These are phyloP conservation scores for Hypoxylon sp. DNA, from an alignment of 2,329 filamentous ascomycete genomes.

Conservation along the genomic window DNA sequence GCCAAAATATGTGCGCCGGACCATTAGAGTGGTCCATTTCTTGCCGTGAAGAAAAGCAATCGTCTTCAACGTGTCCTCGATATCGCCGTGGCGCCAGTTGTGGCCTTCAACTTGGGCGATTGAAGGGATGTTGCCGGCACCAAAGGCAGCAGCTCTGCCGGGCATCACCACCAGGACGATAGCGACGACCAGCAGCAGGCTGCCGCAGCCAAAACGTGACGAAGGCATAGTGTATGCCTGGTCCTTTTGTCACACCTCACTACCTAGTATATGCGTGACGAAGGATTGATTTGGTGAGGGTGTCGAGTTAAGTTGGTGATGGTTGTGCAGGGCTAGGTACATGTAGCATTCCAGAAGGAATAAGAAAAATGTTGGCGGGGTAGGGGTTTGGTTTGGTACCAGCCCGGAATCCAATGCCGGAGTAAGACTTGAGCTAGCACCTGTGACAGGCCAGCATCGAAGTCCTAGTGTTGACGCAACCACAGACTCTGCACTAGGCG, in stretches of 20 bases:
- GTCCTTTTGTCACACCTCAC: conserved; percentile 9
- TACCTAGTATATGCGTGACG: neutral
- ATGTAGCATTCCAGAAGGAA: neutral
- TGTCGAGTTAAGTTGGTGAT: conserved; percentile 12
- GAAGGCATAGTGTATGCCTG: conserved; percentile 61
- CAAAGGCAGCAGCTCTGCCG: conserved; percentile 72
- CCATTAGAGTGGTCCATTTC: conserved; percentile 86
- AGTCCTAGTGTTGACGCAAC: neutral
- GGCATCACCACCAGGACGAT: conserved; percentile 71
- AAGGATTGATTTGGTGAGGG: conserved; percentile 6
- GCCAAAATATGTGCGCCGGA: conserved; percentile 86
- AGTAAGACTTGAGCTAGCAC: conserved; percentile 26
- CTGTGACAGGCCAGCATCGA: neutral
- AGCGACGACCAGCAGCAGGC: conserved; percentile 67
- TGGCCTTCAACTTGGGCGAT: conserved; percentile 74
- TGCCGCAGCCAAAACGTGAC: conserved; percentile 58
- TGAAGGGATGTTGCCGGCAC: conserved; percentile 80
- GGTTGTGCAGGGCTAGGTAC: neutral
- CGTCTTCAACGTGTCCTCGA: conserved; percentile 85
- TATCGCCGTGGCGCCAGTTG: conserved; percentile 82
- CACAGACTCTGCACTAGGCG: neutral
- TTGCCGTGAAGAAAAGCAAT: conserved; percentile 83
- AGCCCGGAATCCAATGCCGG: conserved; percentile 8
- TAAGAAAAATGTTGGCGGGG: conserved; percentile 25
- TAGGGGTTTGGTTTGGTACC: conserved; percentile 12